Evolutionary conservation across 73 alveolate species (phyloP).

Genomic region (Stentor roeselii): DNA sequence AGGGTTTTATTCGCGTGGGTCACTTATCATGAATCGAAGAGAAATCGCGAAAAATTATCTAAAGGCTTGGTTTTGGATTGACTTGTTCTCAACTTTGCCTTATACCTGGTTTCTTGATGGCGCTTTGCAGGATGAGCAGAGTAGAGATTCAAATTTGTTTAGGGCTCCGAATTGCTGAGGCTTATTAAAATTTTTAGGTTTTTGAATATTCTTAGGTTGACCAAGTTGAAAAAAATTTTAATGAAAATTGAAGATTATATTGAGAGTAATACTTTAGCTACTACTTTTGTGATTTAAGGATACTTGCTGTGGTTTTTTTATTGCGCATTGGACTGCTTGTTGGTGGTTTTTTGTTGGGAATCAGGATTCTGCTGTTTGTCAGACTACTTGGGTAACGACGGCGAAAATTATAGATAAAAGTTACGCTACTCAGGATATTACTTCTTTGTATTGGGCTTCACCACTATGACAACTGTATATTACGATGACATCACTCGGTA

Average conservation of each 20-base stretch:
- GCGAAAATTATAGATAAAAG: constrained; percentile 28
- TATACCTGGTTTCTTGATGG: constrained; percentile 53
- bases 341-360: constrained; percentile 52
- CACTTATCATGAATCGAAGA: constrained; percentile 52
- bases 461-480: constrained; percentile 75
- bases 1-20: constrained; percentile 52
- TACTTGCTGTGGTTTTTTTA: constrained; percentile 35
- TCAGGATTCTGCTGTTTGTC: constrained; percentile 21
- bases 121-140: not conserved
- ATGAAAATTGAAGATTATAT: constrained; percentile 65
- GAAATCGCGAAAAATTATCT: constrained; percentile 41
- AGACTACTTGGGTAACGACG: constrained; percentile 42
- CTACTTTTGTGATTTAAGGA: constrained; percentile 22
- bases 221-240: constrained; percentile 62
- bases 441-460: constrained; percentile 67
- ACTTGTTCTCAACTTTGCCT: constrained; percentile 59
- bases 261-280: constrained; percentile 43
- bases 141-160: not conserved
- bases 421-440: constrained; percentile 41
- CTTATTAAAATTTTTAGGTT: constrained; percentile 60
- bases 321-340: constrained; percentile 66
- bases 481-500: constrained; percentile 73
- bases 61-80: constrained; percentile 65
- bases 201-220: constrained; percentile 59
- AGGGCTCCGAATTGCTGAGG: constrained; percentile 48